Conservation (phyloP, 2,329 filamentous ascomycete species). For the Macrophomina phaseolina region DNA sequence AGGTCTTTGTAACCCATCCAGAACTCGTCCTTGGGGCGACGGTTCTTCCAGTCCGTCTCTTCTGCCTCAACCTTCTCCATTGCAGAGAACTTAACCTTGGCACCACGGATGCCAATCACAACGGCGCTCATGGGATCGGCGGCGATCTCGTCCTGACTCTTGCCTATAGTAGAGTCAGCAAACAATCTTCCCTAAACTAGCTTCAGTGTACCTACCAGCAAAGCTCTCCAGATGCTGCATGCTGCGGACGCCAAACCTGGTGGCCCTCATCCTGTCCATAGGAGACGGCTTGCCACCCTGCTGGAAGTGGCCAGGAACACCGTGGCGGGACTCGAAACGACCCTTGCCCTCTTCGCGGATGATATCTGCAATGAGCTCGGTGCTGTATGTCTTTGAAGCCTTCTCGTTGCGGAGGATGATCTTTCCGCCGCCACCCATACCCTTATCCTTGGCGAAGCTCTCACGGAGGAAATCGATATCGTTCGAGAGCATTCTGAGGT, state of each 20-base stretch:
- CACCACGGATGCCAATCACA: constrained; percentile 92
- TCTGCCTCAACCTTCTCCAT: constrained; percentile 81
- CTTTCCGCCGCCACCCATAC: constrained; percentile 87
- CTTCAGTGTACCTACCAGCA: constrained; percentile 50
- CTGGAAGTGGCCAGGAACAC: constrained; percentile 85
- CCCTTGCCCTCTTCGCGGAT: constrained; percentile 92
- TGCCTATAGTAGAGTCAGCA: constrained; percentile 41
- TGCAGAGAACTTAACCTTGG: constrained; percentile 83
- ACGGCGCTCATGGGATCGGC: constrained; percentile 74
- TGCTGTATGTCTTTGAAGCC: constrained; percentile 85
- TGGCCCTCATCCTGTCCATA: constrained; percentile 94
- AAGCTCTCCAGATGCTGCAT: constrained; percentile 88
- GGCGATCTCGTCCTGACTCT: constrained; percentile 70
- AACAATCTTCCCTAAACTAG: no score
- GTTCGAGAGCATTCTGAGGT: constrained; percentile 86
- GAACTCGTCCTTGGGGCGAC: constrained; percentile 81
- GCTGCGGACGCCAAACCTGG: constrained; percentile 90
- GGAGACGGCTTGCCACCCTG: constrained; percentile 91
- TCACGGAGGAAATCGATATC: constrained; percentile 90
- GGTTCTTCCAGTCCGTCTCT: constrained; percentile 92
- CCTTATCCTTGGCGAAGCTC: constrained; percentile 83
- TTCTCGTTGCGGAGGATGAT: constrained; percentile 97
- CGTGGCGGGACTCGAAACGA: constrained; percentile 89
- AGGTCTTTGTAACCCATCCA: constrained; percentile 82
- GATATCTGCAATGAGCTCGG: constrained; percentile 92